Evolutionary conservation across 2,329 filamentous ascomycete species (phyloP), one percentile per base, ranked within the genome.

Genomic region (Eurotiales sp.): DNA sequence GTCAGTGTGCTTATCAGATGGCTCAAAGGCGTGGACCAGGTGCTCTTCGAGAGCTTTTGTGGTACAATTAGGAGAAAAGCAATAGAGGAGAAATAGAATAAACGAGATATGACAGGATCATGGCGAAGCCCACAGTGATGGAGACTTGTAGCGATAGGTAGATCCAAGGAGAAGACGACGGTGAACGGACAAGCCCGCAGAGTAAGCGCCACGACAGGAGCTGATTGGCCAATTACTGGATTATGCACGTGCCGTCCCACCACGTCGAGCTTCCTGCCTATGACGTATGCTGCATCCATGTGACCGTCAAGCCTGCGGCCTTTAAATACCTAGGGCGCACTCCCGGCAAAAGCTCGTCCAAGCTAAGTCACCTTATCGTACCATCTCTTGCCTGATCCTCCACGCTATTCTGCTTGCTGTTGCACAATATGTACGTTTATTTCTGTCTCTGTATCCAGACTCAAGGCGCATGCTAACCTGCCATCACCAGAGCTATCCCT

Each of bases 41-140:
- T 84, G 0, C 64, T 93, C 0, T 96, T 92, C 68, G 88, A 95
- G 70, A 96, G 91, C 64, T 90, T 99, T 56, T 86, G 84, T 54
- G 90, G 89, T 0, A 90, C 91, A 74, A 57, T 95, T 40, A 87
- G 84, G 66, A 74, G 80, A 30, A 80, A 77, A 51, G 21, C 73
- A 30, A 64, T 67, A 42, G 57, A 57, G 34, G 59, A 59, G 22
- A n/a, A 8, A 21, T 17, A 32, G n/a, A n/a, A n/a, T n/a, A n/a
- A n/a, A n/a, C n/a, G n/a, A n/a, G 19, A 15, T 14, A 41, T 48
- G 10, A 32, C 25, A 4, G 22, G 32, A 22, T n/a, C n/a, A n/a
- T n/a, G n/a, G n/a, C n/a, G n/a, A n/a, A n/a, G n/a, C n/a, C n/a
- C n/a, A n/a, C n/a, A n/a, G n/a, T n/a, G n/a, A n/a, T n/a, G n/a